Conservation (phyloP, 257 asterid genomes). For the Hygrophila difformis region DNA sequence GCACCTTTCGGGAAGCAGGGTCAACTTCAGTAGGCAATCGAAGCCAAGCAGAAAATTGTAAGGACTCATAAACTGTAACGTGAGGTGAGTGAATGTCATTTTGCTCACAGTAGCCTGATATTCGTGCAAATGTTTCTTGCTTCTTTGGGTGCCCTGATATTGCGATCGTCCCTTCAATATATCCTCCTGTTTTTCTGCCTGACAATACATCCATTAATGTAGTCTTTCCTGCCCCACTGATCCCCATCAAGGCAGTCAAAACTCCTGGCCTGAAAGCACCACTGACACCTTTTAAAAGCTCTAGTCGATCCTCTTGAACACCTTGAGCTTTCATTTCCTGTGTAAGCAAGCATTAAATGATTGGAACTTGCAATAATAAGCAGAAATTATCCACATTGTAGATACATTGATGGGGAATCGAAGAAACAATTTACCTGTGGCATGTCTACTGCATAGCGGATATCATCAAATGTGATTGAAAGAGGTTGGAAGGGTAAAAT, state of each 20-base stretch:
- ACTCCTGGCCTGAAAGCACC: constrained; percentile 82
- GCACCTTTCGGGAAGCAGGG: constrained; percentile 39
- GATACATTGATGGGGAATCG: too few species aligned
- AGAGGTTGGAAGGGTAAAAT: constrained; percentile 75
- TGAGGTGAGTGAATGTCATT: constrained; percentile 81
- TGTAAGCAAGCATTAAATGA: too few species aligned
- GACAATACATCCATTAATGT: constrained; percentile 78
- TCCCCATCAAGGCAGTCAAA: constrained; percentile 76
- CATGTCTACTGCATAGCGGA: constrained; percentile 72
- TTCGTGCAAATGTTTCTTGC: constrained; percentile 72
- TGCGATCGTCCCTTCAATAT: constrained; percentile 50
- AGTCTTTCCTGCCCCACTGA: constrained; percentile 83
- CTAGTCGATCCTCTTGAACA: constrained; percentile 36
- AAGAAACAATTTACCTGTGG: constrained; percentile 41
- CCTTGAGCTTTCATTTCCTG: constrained; percentile 78
- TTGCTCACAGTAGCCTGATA: constrained; percentile 83
- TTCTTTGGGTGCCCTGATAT: constrained; percentile 67
- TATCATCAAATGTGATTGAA: constrained; percentile 60
- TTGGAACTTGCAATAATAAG: too few species aligned
- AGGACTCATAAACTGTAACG: constrained; percentile 63
- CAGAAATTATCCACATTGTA: too few species aligned
- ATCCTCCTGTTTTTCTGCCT: constrained; percentile 81
- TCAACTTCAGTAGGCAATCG: constrained; percentile 64
- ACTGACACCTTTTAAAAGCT: constrained; percentile 66
- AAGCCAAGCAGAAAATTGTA: constrained; percentile 68